Evolutionary conservation across 2,329 filamentous ascomycete genomes (phyloP), one percentile per base, ranked within the genome.

Genomic region (Fusarium piperis): DNA sequence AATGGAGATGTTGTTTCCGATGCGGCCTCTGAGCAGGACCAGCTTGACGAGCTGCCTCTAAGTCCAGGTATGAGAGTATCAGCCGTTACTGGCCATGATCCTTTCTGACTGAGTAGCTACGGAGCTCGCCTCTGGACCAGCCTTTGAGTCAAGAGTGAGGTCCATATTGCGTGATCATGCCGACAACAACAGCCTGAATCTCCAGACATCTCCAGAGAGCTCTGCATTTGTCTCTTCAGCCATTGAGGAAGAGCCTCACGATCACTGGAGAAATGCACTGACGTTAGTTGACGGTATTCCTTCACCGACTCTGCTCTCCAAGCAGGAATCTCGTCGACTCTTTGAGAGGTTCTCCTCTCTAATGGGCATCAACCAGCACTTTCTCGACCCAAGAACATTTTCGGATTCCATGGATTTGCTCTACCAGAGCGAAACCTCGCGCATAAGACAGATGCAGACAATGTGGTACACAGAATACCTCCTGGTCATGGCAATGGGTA

Each of bases 401-500:
- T 65, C 68, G 1, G 77, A 78, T 35, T 68, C 70, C 6, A 41
- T 79, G 46, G 72, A 73, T 12, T 48, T 76, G 13, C 44, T 79
- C 2, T 79, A 74, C n/a, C 67, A 74, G 46, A 76, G 59, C 4
- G 75, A 76, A 6, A 33, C 64, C 10, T 56, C 59, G 3, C 51
- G 59, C 12, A n/a, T 12, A 3, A 55, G 64, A 2, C 68, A 71
- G 11, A 74, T 76, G 62, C 60, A 71, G 46, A 69, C 68, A 11
- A 73, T 73, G 2, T 79, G 76, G 76, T 79, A 76, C 36, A 74
- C 67, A 0, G 67, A 78, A 26, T 79, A 78, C 44, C 52, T 79
- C 1, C 41, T 79, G 16, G 75, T 79, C 5, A 78, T 79, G 75
- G 76, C 77, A 7, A 75, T 79, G 52, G 77, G 72, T 2, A 78